Percentiles rank a stretch among this genome's conserved stretches.
These are phyloP conservation scores for Ambrosia trifida DNA, from an alignment of 129 eudicot genomes.

Conservation along the genomic window DNA sequence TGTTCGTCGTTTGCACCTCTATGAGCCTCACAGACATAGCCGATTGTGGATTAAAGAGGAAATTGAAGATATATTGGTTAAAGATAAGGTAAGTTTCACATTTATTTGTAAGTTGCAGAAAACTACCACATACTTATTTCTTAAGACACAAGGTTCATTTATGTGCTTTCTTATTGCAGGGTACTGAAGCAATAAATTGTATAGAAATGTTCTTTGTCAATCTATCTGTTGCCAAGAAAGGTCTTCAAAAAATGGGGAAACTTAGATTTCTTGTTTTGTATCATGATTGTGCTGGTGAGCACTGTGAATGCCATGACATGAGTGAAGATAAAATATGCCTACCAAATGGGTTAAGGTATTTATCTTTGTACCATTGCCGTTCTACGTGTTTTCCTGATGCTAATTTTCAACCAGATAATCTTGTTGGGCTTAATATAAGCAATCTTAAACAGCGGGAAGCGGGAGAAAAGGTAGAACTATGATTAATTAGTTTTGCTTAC, in stretches of 20 bases:
- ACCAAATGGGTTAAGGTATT: background rate
- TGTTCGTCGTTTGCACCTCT: background rate
- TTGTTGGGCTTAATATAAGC: background rate
- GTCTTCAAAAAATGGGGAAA: background rate
- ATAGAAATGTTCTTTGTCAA: background rate
- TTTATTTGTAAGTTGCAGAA: background rate
- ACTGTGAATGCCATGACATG: too few relatives aligned
- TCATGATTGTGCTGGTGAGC: too few relatives aligned
- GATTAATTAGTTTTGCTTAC: background rate
- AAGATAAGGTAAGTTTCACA: background rate
- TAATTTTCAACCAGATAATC: background rate
- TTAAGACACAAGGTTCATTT: background rate
- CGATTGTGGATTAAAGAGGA: background rate
- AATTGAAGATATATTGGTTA: background rate
- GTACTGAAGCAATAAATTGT: background rate
- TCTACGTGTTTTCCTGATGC: background rate
- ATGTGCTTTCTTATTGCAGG: background rate
- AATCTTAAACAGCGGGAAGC: background rate
- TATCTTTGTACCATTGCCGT: background rate
- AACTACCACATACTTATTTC: background rate
- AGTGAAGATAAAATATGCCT: background rate
- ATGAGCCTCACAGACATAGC: background rate
- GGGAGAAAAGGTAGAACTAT: constrained; percentile 16
- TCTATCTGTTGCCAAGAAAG: background rate
- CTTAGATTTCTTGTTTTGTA: background rate